These are phyloP conservation scores for Cardamine occulta DNA, from an alignment of 345 rosid species.

Conservation along the genomic window DNA sequence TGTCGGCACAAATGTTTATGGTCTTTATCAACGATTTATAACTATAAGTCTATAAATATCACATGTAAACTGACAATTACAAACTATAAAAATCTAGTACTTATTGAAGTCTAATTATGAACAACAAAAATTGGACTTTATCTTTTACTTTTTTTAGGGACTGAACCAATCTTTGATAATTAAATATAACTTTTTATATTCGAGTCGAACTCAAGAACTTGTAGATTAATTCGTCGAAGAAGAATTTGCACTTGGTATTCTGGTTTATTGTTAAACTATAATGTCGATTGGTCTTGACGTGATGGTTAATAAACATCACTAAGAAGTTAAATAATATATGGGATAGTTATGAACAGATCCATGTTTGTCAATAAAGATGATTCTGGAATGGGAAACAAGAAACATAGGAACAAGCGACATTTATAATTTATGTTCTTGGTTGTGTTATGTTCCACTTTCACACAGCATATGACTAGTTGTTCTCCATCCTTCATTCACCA, in stretches of 20 bases:
- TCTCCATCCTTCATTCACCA: conserved; percentile 22
- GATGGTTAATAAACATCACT: not conserved
- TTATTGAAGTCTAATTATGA: not conserved
- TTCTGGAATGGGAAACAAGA: conserved; percentile 32
- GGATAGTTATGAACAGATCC: conserved; percentile 6
- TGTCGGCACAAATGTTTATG: not conserved
- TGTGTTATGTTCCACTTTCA: conserved; percentile 37
- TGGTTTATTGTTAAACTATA: not conserved
- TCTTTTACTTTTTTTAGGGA: not conserved
- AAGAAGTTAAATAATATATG: not conserved
- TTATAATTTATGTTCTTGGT: conserved; percentile 34
- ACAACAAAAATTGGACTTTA: not conserved
- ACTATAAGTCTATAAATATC: not conserved
- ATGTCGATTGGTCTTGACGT: not conserved
- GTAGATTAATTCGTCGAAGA: not conserved
- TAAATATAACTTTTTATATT: too few relatives aligned
- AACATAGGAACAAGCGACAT: conserved; percentile 29
- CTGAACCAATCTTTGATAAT: not conserved
- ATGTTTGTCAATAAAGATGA: conserved; percentile 34
- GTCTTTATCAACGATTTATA: not conserved
- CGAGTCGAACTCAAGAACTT: not conserved
- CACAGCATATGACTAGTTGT: conserved; percentile 31
- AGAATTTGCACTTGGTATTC: not conserved
- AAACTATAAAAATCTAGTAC: not conserved
- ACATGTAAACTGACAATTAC: not conserved